phyloP scores from a whole-genome alignment of 768 basidiomycete species.

The Boletus huronensis region DNA sequence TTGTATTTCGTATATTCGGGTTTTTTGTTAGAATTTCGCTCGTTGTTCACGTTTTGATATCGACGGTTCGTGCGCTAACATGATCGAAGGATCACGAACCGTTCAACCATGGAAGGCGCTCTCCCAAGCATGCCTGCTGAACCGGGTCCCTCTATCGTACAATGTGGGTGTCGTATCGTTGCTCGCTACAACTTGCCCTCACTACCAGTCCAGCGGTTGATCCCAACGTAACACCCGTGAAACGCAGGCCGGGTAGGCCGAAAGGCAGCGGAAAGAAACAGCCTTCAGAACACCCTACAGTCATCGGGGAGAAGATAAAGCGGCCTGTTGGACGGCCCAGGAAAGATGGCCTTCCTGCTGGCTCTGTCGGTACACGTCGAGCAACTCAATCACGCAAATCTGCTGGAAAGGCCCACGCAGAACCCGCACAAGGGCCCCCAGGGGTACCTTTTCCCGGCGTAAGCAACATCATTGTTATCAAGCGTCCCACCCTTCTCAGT shows the following conservation, averaged over 20 bases:
- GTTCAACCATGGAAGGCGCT: constrained; percentile 23
- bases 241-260: constrained; percentile 72
- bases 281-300: constrained; percentile 35
- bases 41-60: constrained; percentile 19
- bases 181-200: constrained; percentile 2
- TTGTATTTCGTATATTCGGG: constrained; percentile 34
- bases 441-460: constrained; percentile 33
- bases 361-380: constrained; percentile 53
- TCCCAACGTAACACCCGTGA: constrained; percentile 37
- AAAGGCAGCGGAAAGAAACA: constrained; percentile 79
- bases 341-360: constrained; percentile 79
- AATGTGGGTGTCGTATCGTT: constrained; percentile 13
- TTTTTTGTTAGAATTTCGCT: constrained; percentile 32
- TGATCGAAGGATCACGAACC: constrained; percentile 19
- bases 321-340: constrained; percentile 78
- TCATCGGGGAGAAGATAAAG: constrained; percentile 55
- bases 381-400: constrained; percentile 41
- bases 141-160: constrained; percentile 26
- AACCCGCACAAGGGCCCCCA: constrained; percentile 21
- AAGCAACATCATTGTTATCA: not conserved
- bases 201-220: constrained; percentile 21
- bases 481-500: not conserved
- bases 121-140: constrained; percentile 28
- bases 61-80: constrained; percentile 21
- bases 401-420: constrained; percentile 27